A percentile compares a stretch with the other conserved stretches of the same genome.
Conservation (phyloP, 192 early-diverging fungal species). For the Backusella psychrophila region DNA sequence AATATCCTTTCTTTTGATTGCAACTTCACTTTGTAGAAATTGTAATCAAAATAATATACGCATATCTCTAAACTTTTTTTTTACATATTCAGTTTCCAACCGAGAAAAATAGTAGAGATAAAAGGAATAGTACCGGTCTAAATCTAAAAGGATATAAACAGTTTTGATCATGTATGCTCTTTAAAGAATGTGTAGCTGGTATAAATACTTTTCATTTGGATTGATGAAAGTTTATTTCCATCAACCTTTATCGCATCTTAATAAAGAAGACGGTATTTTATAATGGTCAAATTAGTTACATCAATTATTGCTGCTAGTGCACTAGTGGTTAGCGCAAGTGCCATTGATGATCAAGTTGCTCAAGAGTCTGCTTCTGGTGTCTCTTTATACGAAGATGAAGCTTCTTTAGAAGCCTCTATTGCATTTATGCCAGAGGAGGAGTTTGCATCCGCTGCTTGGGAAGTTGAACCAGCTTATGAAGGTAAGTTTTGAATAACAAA, state of each 20-base stretch:
- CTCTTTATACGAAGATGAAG: neutral
- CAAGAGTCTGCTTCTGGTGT: neutral
- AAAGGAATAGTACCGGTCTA: neutral
- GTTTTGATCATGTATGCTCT: neutral
- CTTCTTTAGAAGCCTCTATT: neutral
- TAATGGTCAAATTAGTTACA: neutral
- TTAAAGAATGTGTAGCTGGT: neutral
- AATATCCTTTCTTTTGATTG: neutral
- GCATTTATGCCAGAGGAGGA: neutral
- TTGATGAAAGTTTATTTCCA: neutral
- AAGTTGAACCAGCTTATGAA: neutral
- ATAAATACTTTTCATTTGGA: neutral
- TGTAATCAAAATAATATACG: neutral
- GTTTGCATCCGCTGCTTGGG: neutral
- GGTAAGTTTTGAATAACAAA: neutral
- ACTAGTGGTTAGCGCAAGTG: neutral
- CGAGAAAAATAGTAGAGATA: neutral
- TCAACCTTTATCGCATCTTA: neutral
- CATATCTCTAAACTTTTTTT: neutral
- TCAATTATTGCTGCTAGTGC: neutral
- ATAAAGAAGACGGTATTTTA: neutral
- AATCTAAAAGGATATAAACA: neutral
- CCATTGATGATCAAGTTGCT: neutral
- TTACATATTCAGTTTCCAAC: neutral
- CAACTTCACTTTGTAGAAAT: neutral